These are phyloP conservation scores for Leishmania aethiopica DNA, from an alignment of 208 protist species.

Conservation along the genomic window DNA sequence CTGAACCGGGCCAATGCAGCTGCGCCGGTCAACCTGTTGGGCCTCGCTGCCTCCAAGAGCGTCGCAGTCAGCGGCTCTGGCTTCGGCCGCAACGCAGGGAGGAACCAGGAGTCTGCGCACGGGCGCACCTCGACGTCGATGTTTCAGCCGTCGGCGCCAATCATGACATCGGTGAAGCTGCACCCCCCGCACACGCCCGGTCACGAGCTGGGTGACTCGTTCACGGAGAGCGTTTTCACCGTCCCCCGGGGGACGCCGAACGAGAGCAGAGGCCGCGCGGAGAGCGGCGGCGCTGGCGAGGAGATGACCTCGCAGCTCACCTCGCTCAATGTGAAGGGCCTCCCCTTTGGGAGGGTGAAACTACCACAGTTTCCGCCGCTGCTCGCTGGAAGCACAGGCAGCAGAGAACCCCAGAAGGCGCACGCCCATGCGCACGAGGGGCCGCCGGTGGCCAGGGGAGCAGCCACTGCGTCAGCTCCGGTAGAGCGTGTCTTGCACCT, in stretches of 20 bases:
- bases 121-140: background rate
- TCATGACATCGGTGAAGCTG: background rate
- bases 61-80: background rate
- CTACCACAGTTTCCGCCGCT: slow-evolving; percentile 22
- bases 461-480: background rate
- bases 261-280: background rate
- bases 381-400: background rate
- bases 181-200: background rate
- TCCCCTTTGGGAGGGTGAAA: slow-evolving; percentile 1
- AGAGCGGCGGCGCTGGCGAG: background rate
- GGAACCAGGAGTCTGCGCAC: background rate
- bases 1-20: slow-evolving; percentile 9
- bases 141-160: background rate
- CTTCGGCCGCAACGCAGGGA: background rate
- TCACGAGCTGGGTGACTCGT: slow-evolving; percentile 1
- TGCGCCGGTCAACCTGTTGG: slow-evolving; percentile 8
- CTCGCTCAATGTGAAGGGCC: background rate
- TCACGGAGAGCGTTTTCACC: slow-evolving; percentile 21
- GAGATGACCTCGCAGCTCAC: slow-evolving; percentile 19
- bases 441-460: background rate
- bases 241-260: slow-evolving; percentile 1
- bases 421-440: background rate
- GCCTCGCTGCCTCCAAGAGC: background rate
- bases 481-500: background rate
- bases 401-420: background rate